Evolutionary conservation across 2,329 filamentous ascomycete genomes (phyloP), one percentile per base, ranked within the genome.

Genomic region (Fusarium papillatum): DNA sequence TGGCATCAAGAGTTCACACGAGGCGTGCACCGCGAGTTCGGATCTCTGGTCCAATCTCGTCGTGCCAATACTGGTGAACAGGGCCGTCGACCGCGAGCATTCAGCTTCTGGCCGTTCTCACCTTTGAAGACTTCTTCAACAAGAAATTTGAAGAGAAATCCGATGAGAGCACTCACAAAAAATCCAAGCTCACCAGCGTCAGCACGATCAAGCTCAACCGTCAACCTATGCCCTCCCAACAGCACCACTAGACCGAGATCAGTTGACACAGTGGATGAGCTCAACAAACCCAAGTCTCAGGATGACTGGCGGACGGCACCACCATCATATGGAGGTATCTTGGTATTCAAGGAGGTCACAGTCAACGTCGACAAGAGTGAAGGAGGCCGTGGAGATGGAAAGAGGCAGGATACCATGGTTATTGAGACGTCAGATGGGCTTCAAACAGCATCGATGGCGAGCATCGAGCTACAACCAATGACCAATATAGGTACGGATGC

Each of bases 1-100:
- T 88, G 91, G 76, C 87, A 91, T 53, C 86, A 89, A 5, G 87
- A 87, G 3, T 94, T 94, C 76, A 87, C 88, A 1, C 88, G 89
- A 68, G 87, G 88, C 43, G 87, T 93, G 6, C 89, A 91, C 77
- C 87, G 89, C 70, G 92, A 94, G 72, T 87, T 93, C 69, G 87
- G 87, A 22, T 87, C 86, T 22, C 79, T 89, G 14, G 77, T 88
- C 31, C 82, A 86, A 61, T 61, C 57, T 61, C 36, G 36, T 61
- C 57, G 59, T 59, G 48, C 60, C 55, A 69, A 19, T 50, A 38
- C 10, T 34, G 38, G 8, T 22, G 36, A 64, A 26, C 38, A 65
- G 16, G 36, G 41, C 5, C 19, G 64, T 22, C 9, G 39, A 48
- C 24, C 48, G 4, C 39, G 65, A 17, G 61, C 36, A 31, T 66